Evolutionary conservation across 768 basidiomycete species (phyloP).

Genomic region (Inosperma sp.): DNA sequence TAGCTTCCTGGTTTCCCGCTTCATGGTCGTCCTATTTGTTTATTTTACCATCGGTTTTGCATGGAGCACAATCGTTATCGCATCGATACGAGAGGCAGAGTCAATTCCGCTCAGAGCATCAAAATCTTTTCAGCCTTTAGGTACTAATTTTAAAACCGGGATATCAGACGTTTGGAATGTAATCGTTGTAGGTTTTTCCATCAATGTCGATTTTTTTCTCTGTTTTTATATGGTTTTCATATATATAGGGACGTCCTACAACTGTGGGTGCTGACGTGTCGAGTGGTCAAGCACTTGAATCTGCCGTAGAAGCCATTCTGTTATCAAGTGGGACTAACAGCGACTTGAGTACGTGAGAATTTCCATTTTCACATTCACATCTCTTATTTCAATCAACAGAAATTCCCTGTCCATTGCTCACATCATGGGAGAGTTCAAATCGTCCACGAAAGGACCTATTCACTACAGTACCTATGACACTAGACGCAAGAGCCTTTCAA

Average conservation of each 20-base stretch:
- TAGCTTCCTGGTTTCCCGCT: background rate
- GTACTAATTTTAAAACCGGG: background rate
- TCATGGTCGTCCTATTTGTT: background rate
- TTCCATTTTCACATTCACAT: background rate
- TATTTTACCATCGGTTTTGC: background rate
- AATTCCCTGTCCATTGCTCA: background rate
- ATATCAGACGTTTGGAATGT: background rate
- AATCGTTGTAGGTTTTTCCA: background rate
- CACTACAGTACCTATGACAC: background rate
- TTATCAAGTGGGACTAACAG: background rate
- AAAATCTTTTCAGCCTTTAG: background rate
- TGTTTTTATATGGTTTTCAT: background rate
- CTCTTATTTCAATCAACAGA: background rate
- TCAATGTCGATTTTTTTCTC: background rate
- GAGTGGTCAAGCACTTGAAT: background rate
- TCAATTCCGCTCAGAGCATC: background rate
- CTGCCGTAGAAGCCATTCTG: background rate
- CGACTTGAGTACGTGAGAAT: too few species aligned
- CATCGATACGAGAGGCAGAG: background rate
- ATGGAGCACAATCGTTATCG: background rate
- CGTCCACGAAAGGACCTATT: background rate
- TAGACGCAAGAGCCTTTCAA: background rate
- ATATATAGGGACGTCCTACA: background rate
- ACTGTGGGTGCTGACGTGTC: too few species aligned
- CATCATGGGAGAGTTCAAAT: background rate